Base-by-base conservation (phyloP, 257 asterid genomes). In the Sherardia arvensis region DNA sequence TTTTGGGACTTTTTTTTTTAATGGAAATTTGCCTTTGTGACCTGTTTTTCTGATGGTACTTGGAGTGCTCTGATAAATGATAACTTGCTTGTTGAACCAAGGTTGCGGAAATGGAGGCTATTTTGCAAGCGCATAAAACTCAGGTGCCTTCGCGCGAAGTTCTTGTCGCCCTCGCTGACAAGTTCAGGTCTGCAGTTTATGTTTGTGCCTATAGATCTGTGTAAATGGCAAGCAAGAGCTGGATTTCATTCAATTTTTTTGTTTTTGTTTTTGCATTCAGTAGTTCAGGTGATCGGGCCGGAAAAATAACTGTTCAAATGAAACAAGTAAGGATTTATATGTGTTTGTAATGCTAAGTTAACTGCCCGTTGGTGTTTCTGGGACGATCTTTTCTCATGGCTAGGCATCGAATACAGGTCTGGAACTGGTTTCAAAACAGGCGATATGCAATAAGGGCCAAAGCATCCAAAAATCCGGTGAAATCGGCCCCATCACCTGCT, bases 61-160 rank as follows among this genome's bases (percentile, higher is more conserved):
- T 66, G n/a, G 36, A 58, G 12, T 21, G 5, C 49, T 21, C 25
- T 51, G 28, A 34, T 40, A 8, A 15, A n/a, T 21, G 15, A 56
- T 29, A 29, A 28, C 12, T 26, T 6, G 20, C 34, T 51, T 36
- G 20, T 68, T 26, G 33, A 8, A 67, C 49, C 14, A 72, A 91
- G 98, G 97, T 91, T 61, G 85, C 84, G 34, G 98, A 91, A 79
- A 91, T 91, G 98, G 97, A 91, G 66, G 73, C 84, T 58, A 79
- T 86, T 57, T 68, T 91, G 75, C 91, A 86, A 72, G 98, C 84
- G 53, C 91, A 91, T 82, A 75, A 82, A 54, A 76, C 68, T 60
- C 69, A 79, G 49, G 87, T 91, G 61, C 98, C 98, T 5, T 51
- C 83, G 10, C 95, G 95, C 4, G 97, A 91, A 69, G 59, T 85